These are phyloP conservation scores for Calonectria pseudoreteaudii DNA, from an alignment of 2,329 filamentous ascomycete genomes.

Conservation along the genomic window DNA sequence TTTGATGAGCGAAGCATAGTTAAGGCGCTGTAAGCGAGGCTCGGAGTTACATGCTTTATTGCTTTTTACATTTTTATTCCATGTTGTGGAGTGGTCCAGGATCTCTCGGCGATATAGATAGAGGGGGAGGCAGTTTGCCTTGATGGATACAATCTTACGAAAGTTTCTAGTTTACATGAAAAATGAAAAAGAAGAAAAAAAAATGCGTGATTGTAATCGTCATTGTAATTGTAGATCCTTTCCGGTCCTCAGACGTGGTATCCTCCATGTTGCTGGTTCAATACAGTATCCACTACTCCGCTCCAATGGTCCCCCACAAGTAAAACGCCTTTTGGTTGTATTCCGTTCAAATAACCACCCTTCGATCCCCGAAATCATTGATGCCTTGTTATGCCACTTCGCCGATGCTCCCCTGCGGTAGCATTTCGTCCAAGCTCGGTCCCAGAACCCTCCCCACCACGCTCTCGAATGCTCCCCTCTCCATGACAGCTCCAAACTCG, in stretches of 20 bases:
- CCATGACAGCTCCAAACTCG: slow-evolving; percentile 61
- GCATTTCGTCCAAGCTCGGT: slow-evolving; percentile 32
- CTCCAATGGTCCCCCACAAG: not conserved
- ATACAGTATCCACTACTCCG: slow-evolving; percentile 4
- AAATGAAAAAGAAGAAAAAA: not conserved
- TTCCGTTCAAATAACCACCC: not conserved
- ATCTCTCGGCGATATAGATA: not conserved
- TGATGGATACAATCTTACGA: not conserved
- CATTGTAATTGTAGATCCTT: not conserved
- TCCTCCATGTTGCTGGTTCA: not conserved
- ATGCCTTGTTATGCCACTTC: not conserved
- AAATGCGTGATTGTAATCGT: not conserved
- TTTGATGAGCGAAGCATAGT: slow-evolving; percentile 82
- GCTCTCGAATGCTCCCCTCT: slow-evolving; percentile 59
- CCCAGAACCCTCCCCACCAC: slow-evolving; percentile 56
- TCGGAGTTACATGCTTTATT: slow-evolving; percentile 3
- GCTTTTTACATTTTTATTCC: not conserved
- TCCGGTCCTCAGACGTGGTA: not conserved
- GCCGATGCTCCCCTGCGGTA: slow-evolving; percentile 6
- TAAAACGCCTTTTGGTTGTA: slow-evolving; percentile 4
- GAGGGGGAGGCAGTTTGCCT: not conserved
- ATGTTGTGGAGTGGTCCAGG: not conserved
- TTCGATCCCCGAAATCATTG: not conserved
- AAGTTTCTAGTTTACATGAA: not conserved
- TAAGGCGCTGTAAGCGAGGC: slow-evolving; percentile 60